Evolutionary conservation across 2,329 filamentous ascomycete genomes (phyloP).

Genomic region (Epichloe elymi): DNA sequence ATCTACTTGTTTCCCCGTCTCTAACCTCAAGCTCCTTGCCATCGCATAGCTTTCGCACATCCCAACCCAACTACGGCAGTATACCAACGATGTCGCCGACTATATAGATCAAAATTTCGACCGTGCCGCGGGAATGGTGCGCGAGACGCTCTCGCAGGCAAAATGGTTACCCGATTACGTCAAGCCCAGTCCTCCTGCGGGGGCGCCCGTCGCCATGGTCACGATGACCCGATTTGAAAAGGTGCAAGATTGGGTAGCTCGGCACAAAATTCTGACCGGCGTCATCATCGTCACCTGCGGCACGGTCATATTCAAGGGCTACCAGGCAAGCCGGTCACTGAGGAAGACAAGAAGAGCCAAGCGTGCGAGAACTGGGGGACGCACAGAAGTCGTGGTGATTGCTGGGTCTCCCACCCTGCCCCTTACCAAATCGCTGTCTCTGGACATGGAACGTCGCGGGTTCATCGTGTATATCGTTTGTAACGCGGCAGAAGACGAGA

Average conservation of each 20-base stretch:
- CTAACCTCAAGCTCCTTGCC: conserved; percentile 2
- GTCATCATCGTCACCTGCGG: conserved; percentile 58
- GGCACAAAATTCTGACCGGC: conserved; percentile 61
- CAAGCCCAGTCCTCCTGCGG: conserved; percentile 40
- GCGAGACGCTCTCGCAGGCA: conserved; percentile 53
- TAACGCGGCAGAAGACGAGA: conserved; percentile 72
- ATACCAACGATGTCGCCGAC: conserved; percentile 61
- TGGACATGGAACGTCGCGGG: conserved; percentile 80
- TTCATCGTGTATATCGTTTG: conserved; percentile 91
- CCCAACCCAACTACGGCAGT: conserved; percentile 52
- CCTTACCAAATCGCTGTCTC: conserved; percentile 66
- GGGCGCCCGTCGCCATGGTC: conserved; percentile 20
- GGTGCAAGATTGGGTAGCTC: conserved; percentile 56
- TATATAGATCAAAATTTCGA: conserved; percentile 75
- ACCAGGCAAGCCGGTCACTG: conserved; percentile 39
- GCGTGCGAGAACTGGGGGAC: conserved; percentile 73
- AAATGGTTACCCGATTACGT: conserved; percentile 62
- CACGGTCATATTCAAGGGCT: conserved; percentile 43
- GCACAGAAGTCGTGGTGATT: conserved; percentile 76
- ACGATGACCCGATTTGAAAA: conserved; percentile 31
- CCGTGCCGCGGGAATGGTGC: conserved; percentile 54
- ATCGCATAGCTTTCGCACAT: conserved; percentile 35
- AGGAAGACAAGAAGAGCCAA: conserved; percentile 62
- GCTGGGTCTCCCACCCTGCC: conserved; percentile 80
- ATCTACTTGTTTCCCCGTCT: background rate